Percentiles rank a stretch among this genome's conserved stretches.
phyloP scores from a whole-genome alignment of 2,329 filamentous ascomycete genomes.

The Fusarium newnesense region DNA sequence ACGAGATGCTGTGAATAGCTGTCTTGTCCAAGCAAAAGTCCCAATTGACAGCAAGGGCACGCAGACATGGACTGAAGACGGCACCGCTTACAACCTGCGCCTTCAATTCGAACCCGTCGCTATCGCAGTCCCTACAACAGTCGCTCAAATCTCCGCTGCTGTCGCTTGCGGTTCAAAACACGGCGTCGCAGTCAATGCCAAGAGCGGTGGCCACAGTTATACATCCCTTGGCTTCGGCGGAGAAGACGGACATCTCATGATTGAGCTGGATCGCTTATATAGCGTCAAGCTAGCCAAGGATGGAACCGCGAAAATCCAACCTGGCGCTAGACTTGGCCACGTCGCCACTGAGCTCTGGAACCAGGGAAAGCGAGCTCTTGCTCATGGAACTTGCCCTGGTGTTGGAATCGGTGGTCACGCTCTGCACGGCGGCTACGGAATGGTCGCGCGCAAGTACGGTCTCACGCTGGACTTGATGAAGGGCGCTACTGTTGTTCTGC shows the following conservation, averaged over 20 bases:
- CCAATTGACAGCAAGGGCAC: conserved; percentile 37
- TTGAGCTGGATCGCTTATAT: conserved; percentile 55
- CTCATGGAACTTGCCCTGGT: conserved; percentile 63
- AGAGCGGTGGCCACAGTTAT: conserved; percentile 65
- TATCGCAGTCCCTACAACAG: conserved; percentile 48
- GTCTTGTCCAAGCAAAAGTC: conserved; percentile 43
- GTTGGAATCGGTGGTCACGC: conserved; percentile 47
- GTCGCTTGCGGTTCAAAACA: conserved; percentile 57
- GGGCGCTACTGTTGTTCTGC: conserved; percentile 45
- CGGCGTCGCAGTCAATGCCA: conserved; percentile 60
- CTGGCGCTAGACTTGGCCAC: conserved; percentile 62
- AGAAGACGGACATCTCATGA: conserved; percentile 53
- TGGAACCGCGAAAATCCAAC: conserved; percentile 46
- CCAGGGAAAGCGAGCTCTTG: conserved; percentile 55
- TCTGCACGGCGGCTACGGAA: conserved; percentile 47
- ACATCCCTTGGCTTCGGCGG: conserved; percentile 60
- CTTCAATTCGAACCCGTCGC: conserved; percentile 47
- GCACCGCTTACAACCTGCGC: conserved; percentile 48
- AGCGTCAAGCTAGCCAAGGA: conserved; percentile 44
- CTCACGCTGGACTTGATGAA: conserved; percentile 45
- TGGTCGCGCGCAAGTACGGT: conserved; percentile 46
- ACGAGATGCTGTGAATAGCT: conserved; percentile 42
- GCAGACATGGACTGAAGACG: conserved; percentile 48
- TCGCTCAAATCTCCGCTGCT: conserved; percentile 56
- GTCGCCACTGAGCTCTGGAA: conserved; percentile 54